Base-by-base conservation (phyloP, 2,329 filamentous ascomycete genomes). In the Trichoderma arundinaceum region DNA sequence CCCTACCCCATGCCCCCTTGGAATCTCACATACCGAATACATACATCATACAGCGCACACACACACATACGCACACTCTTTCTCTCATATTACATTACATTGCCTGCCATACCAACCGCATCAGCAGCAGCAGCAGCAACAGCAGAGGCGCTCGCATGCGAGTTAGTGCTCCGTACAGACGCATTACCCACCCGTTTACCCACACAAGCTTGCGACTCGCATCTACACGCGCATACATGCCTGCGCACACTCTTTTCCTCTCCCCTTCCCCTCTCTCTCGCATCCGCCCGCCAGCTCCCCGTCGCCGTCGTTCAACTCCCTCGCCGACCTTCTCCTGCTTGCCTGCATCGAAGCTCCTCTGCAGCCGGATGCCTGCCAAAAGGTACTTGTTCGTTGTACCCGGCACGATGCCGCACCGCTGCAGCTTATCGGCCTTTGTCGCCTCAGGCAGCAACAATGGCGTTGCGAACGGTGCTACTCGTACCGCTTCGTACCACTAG, bases 181-280 rank as follows among this genome's bases (percentile, higher is more conserved):
- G 51, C 51, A 39, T 54, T 63, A 63, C 49, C 60, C 60, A 62
- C 57, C 43, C 53, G 39, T 41, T 60, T 60, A 60, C 57, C 57
- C 57, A 60, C 57, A 19, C 49, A 15, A 63, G 41, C 44, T 39
- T 41, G 52, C 61, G 4, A 58, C 48, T 54, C 49, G 62, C 62
- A 49, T 59, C 51, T 59, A 48, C 53, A 39, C 35, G 3, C 53
- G 54, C 62, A 59, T 51, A 58, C 43, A 46, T 48, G 54, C 62
- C 52, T 59, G 35, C 48, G 35, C 62, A 64, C 53, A 49, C 53
- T 59, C 62, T 39, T 43, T n/a, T 48, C 22, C 15, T 19, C 13
- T 22, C 13, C 51, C 52, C 39, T 41, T 54, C 22, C 61, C 53
- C 52, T 35, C 62, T 64, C 62, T 33, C 53, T 58, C 62, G 49